These are phyloP conservation scores for Colletotrichum musicola DNA, from an alignment of 2,329 filamentous ascomycete genomes.

Conservation along the genomic window DNA sequence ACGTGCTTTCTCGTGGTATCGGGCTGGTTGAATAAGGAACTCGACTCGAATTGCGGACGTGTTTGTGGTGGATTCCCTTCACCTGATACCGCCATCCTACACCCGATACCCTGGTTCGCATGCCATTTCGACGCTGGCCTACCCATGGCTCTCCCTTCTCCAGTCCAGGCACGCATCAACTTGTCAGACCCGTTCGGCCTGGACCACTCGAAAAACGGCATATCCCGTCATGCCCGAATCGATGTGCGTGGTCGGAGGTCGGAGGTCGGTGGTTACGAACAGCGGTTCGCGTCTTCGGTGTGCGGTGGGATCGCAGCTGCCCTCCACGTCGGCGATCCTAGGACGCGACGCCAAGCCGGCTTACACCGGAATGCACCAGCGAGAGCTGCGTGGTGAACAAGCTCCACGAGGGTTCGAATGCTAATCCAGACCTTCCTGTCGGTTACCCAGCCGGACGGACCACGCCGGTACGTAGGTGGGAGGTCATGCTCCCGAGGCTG, in stretches of 20 bases:
- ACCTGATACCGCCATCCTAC: constrained; percentile 12
- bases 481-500: constrained; percentile 8
- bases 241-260: constrained; percentile 8
- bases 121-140: not conserved
- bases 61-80: not conserved
- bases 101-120: not conserved
- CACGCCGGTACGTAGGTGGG: not conserved
- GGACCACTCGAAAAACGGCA: constrained; percentile 17
- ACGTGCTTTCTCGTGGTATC: too few species aligned
- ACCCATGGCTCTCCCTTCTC: constrained; percentile 8
- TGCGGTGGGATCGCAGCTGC: constrained; percentile 5
- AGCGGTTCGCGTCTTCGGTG: constrained; percentile 29
- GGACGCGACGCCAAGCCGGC: constrained; percentile 15
- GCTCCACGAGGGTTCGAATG: not conserved
- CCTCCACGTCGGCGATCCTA: not conserved
- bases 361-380: not conserved
- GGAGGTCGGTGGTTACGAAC: constrained; percentile 27
- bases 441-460: not conserved
- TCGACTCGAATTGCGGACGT: not conserved
- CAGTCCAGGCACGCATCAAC: constrained; percentile 5
- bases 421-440: not conserved
- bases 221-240: constrained; percentile 19
- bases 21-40: too few species aligned
- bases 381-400: not conserved
- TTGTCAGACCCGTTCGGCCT: constrained; percentile 7